A percentile compares a stretch with the other conserved stretches of the same genome.
Conservation (phyloP, 306 rosid species). For the Datisca glomerata region DNA sequence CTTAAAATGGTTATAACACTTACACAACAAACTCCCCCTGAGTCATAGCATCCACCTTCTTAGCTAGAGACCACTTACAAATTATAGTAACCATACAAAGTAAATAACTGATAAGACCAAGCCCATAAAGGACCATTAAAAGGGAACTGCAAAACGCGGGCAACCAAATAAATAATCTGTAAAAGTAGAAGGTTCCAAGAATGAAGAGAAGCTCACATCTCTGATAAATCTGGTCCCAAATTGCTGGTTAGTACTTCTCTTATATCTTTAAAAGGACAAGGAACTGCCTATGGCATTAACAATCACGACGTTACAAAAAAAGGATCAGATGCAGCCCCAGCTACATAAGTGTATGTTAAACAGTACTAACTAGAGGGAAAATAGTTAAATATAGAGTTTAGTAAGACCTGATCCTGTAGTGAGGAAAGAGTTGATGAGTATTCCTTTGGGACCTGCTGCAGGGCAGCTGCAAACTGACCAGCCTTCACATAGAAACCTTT, state of each 20-base stretch:
- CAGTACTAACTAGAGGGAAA: neutral
- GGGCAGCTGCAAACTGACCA: constrained; percentile 70
- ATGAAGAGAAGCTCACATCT: constrained; percentile 64
- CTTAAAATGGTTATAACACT: too few species aligned
- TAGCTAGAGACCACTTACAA: too few species aligned
- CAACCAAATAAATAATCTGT: too few species aligned
- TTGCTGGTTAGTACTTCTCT: constrained; percentile 38
- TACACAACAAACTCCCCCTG: too few species aligned
- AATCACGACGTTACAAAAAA: constrained; percentile 16
- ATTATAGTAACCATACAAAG: too few species aligned
- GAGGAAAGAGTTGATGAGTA: constrained; percentile 60
- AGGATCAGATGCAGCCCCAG: constrained; percentile 5
- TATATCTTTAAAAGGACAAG: constrained; percentile 52
- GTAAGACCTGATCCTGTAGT: constrained; percentile 63
- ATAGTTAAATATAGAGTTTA: constrained; percentile 2
- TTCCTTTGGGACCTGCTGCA: constrained; percentile 61
- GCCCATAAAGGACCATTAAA: too few species aligned
- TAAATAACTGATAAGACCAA: too few species aligned
- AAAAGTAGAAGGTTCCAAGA: too few species aligned
- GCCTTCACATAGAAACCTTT: constrained; percentile 92
- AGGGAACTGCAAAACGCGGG: too few species aligned
- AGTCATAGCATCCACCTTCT: too few species aligned
- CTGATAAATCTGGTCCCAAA: constrained; percentile 51
- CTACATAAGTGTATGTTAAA: constrained; percentile 1
- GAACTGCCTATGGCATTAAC: constrained; percentile 51